Base-by-base conservation (phyloP, 176 grass and related monocot genomes). In the bread wheat (Triticum aestivum) region DNA sequence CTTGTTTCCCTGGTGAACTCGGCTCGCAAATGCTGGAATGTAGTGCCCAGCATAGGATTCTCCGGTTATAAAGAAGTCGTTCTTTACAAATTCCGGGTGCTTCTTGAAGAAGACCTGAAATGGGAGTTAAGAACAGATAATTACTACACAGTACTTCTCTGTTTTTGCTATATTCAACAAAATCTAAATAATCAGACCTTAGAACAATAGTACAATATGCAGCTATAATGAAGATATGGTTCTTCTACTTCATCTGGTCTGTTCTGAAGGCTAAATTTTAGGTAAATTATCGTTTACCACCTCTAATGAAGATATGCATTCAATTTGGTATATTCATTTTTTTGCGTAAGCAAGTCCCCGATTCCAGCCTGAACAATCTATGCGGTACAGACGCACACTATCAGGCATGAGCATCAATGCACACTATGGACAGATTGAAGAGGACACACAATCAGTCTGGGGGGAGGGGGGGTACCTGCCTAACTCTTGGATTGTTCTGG, bases 31-130 rank as follows among this genome's bases (percentile, higher is more conserved):
- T 86, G 97, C 94, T 35, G 97, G 97, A 91, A 98, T 91, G 80
- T 96, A 98, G 88, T 98, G 97, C 49, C 97, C 97, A 81, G 97
- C 97, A 85, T 96, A 98, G 54, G 97, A 98, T 66, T 98, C 97
- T 82, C 97, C 97, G 9, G 97, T 96, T 86, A 98, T 94, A 37
- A 83, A 96, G 59, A 98, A 98, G 69, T 98, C 92, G 32, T 98
- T 96, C 11, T 86, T 89, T 38, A 52, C 82, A 75, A 90, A 90
- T 24, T 98, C 94, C 3, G 94, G 92, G 58, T 98, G 97, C 78
- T 96, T 95, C 78, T 86, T 79, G 63, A 96, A 98, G 82, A 98
- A 98, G 10, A 87, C 94, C 94, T 98, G 82, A 66, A 73, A 91
- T 35, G 5, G 38, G 17, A 80, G 37, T 63, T 33, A 33, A 77